A percentile compares a stretch with the other conserved stretches of the same genome.
phyloP scores from a whole-genome alignment of 306 rosid species.

The Inga oerstediana region DNA sequence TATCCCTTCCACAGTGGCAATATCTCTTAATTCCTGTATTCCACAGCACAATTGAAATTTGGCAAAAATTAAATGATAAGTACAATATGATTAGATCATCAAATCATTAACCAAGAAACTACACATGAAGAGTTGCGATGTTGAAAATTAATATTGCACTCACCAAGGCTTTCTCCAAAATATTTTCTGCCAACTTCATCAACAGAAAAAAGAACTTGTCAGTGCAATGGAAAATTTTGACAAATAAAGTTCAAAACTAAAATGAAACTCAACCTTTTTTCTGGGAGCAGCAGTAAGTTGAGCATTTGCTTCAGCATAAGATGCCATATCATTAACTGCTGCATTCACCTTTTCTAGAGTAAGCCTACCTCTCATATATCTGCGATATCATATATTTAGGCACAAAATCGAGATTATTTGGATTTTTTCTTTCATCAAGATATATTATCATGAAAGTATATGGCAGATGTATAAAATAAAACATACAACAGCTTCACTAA shows the following conservation, averaged over 20 bases:
- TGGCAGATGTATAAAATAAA: neutral
- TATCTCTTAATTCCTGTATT: conserved; percentile 84
- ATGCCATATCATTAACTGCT: conserved; percentile 79
- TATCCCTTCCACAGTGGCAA: conserved; percentile 68
- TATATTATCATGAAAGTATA: neutral
- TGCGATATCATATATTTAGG: conserved; percentile 36
- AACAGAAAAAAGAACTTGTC: conserved; percentile 43
- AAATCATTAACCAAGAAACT: conserved; percentile 5
- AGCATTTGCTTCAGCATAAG: conserved; percentile 85
- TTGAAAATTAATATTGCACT: conserved; percentile 40
- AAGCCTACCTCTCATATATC: conserved; percentile 97
- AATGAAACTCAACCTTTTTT: conserved; percentile 65
- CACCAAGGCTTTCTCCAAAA: conserved; percentile 87
- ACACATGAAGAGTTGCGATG: neutral
- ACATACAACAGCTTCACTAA: neutral
- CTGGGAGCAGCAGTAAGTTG: conserved; percentile 74
- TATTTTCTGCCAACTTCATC: conserved; percentile 77
- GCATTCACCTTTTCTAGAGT: conserved; percentile 90
- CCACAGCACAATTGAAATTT: conserved; percentile 23
- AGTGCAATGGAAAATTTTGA: conserved; percentile 23
- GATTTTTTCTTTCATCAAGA: neutral
- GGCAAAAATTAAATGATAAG: conserved; percentile 4
- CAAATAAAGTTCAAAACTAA: conserved; percentile 21
- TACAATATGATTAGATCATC: neutral
- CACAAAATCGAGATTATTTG: conserved; percentile 4